These are phyloP conservation scores for Melampsora abietis-canadensis DNA, from an alignment of 1,284 basidiomycete species.

Conservation along the genomic window DNA sequence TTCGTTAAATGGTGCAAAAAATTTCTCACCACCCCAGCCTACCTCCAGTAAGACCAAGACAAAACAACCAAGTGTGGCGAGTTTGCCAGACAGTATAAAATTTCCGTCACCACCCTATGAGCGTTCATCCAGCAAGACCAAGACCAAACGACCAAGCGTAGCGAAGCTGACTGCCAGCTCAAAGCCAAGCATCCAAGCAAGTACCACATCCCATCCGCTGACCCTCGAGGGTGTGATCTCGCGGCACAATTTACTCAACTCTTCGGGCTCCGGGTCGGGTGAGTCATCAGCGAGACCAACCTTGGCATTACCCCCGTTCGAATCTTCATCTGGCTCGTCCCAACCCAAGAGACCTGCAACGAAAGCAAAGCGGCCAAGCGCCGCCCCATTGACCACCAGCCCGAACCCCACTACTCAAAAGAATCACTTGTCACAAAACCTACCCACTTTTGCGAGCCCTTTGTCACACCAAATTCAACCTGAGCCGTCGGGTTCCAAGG, in stretches of 20 bases:
- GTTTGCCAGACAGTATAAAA: neutral
- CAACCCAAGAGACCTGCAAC: no score
- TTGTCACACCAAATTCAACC: neutral
- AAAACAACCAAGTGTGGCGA: neutral
- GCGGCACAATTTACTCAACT: no score
- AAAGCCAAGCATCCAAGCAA: neutral
- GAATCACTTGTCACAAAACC: neutral
- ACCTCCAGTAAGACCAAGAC: neutral
- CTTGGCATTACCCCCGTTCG: no score
- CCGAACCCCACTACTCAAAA: neutral
- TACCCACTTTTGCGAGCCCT: neutral
- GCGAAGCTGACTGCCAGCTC: neutral
- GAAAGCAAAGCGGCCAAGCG: neutral
- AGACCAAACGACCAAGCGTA: neutral
- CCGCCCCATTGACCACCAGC: neutral
- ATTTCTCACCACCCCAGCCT: neutral
- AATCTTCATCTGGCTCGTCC: no score
- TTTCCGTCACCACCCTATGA: neutral
- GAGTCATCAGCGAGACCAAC: no score
- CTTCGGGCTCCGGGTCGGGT: no score
- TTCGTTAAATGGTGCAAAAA: neutral
- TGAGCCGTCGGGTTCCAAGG: neutral
- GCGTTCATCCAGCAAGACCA: neutral
- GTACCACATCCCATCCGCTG: no score
- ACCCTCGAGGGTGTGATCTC: no score